A percentile compares a stretch with the other conserved stretches of the same genome.
These are phyloP conservation scores for Mycothermus thermophilus DNA, from an alignment of 495 filamentous ascomycete species.

Conservation along the genomic window DNA sequence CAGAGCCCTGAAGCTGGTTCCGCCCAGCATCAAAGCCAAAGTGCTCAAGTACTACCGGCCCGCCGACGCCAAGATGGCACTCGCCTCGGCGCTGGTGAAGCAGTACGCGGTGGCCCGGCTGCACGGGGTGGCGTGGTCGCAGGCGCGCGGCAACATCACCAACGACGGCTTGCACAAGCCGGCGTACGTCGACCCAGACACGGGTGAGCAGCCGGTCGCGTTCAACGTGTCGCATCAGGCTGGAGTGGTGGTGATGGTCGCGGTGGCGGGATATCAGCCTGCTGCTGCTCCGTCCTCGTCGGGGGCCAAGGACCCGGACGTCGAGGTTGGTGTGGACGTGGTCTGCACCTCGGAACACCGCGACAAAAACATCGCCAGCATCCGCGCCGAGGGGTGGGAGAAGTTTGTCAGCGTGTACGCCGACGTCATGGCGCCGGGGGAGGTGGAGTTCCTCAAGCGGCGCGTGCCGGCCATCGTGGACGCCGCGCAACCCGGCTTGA, in stretches of 20 bases:
- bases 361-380: slow-evolving; percentile 34
- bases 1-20: slow-evolving; percentile 44
- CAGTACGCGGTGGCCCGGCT: slow-evolving; percentile 53
- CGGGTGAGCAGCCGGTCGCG: slow-evolving; percentile 34
- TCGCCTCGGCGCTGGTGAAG: slow-evolving; percentile 70
- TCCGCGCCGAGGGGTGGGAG: slow-evolving; percentile 40
- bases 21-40: slow-evolving; percentile 32
- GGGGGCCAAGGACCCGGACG: not conserved
- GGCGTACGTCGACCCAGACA: slow-evolving; percentile 22
- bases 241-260: slow-evolving; percentile 51
- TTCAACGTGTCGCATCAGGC: slow-evolving; percentile 90
- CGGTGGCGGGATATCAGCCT: slow-evolving; percentile 10
- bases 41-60: slow-evolving; percentile 46
- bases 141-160: slow-evolving; percentile 37
- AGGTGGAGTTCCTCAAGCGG: slow-evolving; percentile 26
- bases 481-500: too few relatives aligned
- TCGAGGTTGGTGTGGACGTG: slow-evolving; percentile 53
- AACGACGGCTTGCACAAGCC: slow-evolving; percentile 51
- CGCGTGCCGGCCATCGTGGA: slow-evolving; percentile 13
- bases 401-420: slow-evolving; percentile 63
- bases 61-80: slow-evolving; percentile 51
- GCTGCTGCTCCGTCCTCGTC: not conserved
- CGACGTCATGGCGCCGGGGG: slow-evolving; percentile 52
- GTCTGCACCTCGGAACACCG: slow-evolving; percentile 62
- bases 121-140: slow-evolving; percentile 49